Base-by-base conservation (phyloP, 2,329 filamentous ascomycete species). In the Chalara sp. region DNA sequence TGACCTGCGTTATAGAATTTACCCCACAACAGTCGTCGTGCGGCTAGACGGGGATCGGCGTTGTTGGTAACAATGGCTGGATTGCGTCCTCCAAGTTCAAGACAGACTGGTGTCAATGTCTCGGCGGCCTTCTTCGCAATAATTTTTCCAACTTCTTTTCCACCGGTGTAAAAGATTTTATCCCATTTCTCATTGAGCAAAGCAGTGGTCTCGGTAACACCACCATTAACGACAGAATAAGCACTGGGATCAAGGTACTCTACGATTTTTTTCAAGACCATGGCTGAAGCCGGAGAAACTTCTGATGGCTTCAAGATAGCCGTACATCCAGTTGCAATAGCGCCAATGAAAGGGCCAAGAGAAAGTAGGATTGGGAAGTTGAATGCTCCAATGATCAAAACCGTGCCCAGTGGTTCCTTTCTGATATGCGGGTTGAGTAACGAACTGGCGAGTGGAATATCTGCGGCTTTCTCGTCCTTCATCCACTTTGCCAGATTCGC, bases 81-180 rank as follows among this genome's bases (percentile, higher is more conserved):
- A 72, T 97, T 97, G 57, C 81, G 78, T 54, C 93, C 93, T 53
- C 93, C 93, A 44, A 99, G 81, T 74, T 99, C 93, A 45, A 97
- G 81, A 7, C 84, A 80, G 28, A 95, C 84, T 0, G 93, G 93
- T 0, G 93, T 97, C 54, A 96, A 76, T 37, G 89, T 85, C 65
- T 89, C 82, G 53, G 93, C 92, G 0, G 92, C 93, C 67, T 95
- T 96, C 68, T 91, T 84, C 45, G 89, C 81, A 48, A 97, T 84
- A 63, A 97, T 91, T 65, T 85, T 89, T 63, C 88, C 93, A 13
- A 96, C 89, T 31, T 67, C 72, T 48, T 79, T 78, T 62, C 83
- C 84, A 49, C 93, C 93, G 1, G 93, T 99, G 73, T 96, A 99
- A 75, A 93, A 91, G 63, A 99, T 95, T 79, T 96, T 97, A 72